phyloP scores from a whole-genome alignment of 179 eudicot genomes.

The Spinacia oleracea region DNA sequence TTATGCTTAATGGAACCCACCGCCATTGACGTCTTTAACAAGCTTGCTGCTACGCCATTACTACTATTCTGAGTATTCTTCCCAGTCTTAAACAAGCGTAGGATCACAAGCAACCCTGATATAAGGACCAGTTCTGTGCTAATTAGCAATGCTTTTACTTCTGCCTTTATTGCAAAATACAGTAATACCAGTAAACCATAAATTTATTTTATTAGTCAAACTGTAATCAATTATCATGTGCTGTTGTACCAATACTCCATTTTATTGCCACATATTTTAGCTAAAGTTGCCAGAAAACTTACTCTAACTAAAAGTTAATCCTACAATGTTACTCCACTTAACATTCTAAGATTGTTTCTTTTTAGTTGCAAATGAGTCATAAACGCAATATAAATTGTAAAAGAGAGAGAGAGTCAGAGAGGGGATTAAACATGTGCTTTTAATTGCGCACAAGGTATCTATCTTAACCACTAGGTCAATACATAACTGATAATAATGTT shows the following conservation, averaged over 20 bases:
- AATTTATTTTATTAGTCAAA: neutral
- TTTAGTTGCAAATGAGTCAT: no score
- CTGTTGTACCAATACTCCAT: no score
- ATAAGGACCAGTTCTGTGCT: neutral
- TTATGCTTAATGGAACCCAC: slow-evolving; percentile 13
- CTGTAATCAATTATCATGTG: neutral
- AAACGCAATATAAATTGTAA: no score
- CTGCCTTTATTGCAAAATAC: neutral
- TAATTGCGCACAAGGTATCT: no score
- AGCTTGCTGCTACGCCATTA: neutral
- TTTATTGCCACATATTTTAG: no score
- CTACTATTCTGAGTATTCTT: neutral
- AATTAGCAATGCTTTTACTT: slow-evolving; percentile 4
- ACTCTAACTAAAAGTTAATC: neutral
- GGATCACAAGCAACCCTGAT: neutral
- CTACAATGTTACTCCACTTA: no score
- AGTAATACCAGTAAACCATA: neutral
- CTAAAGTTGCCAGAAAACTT: no score
- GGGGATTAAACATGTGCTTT: no score
- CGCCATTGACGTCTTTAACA: neutral
- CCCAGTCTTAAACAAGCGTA: neutral
- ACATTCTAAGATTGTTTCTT: no score
- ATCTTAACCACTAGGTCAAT: no score
- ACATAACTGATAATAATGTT: no score
- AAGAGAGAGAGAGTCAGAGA: no score